Base-by-base conservation (phyloP, 495 filamentous ascomycete species). In the Penicillium roqueforti region DNA sequence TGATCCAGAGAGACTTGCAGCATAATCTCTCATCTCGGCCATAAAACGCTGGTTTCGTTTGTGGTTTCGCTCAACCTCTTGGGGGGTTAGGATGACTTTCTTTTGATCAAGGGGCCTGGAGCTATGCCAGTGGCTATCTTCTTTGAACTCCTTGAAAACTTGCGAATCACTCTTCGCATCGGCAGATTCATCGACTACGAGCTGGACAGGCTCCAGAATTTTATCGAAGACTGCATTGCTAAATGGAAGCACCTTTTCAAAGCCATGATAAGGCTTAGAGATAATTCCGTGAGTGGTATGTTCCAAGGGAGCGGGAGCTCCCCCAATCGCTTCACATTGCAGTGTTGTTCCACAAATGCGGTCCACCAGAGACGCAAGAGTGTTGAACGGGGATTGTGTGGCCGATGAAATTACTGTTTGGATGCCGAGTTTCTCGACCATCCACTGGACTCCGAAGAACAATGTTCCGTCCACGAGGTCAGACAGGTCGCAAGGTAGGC, bases 401-500 rank as follows among this genome's bases (percentile, higher is more conserved):
- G 6, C 31, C 13, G 29, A 16, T 4, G 29, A 18, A 1, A 47
- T 19, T 19, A 36, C 10, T 9, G 13, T 36, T 13, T 14, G 14
- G 6, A 47, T 23, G 0, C 56, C 36, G 28, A 42, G 36, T 23
- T 14, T 48, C 6, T 41, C 18, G 16, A 54, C 18, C 13, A 44
- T 44, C 2, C 16, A 25, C 14, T 29, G 55, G 14, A 55, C 60
- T 47, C 34, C 67, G 61, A 64, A 55, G 49, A 86, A 79, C 2
- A 88, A 57, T 38, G 82, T 73, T 16, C 86, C 87, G 59, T 90
- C 87, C n/a, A 89, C 50, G 9, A 84, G 62, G 60, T 90, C 87
- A 19, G 70, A 75, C 0, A 83, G 56, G 57, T 88, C 80, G 59
- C 75, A 81, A 23, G 42, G 18, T n/a, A 45, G 14, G 26, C 28